These are phyloP conservation scores for Candida sanyaensis DNA, from an alignment of 1,139 yeast species.

Conservation along the genomic window DNA sequence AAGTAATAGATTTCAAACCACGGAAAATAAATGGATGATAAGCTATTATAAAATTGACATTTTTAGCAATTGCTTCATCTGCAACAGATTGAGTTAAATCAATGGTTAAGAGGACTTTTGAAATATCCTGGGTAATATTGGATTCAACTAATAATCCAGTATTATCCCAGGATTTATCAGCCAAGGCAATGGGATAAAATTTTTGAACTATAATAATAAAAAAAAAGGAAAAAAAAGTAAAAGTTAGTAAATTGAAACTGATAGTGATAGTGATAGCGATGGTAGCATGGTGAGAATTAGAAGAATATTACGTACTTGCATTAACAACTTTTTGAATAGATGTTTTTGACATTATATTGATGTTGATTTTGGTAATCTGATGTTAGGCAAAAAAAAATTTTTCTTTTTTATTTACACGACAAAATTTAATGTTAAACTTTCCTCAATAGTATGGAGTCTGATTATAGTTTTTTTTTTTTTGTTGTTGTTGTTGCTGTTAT, in stretches of 20 bases:
- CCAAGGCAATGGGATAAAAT: conserved; percentile 70
- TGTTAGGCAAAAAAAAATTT: not conserved
- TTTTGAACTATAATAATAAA: conserved; percentile 50
- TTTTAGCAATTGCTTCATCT: conserved; percentile 69
- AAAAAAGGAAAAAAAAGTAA: conserved; percentile 12
- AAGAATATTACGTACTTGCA: conserved; percentile 39
- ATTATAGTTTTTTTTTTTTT: not conserved
- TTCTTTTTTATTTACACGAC: not conserved
- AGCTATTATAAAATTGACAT: conserved; percentile 65
- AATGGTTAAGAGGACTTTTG: conserved; percentile 67
- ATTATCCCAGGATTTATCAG: conserved; percentile 92
- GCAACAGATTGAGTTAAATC: conserved; percentile 86
- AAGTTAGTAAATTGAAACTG: not conserved
- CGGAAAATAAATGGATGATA: conserved; percentile 95
- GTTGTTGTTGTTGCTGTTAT: not conserved
- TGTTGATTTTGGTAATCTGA: not conserved
- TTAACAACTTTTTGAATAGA: conserved; percentile 49
- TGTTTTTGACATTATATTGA: conserved; percentile 29
- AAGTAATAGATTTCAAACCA: conserved; percentile 77
- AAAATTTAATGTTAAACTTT: not conserved
- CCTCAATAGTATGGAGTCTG: too few species aligned
- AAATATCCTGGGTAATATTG: conserved; percentile 20
- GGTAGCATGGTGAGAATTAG: not conserved
- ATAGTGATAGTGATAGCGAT: not conserved
- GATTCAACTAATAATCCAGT: conserved; percentile 85